phyloP scores from a whole-genome alignment of 345 rosid genomes.

The Crucihimalaya himalaica region DNA sequence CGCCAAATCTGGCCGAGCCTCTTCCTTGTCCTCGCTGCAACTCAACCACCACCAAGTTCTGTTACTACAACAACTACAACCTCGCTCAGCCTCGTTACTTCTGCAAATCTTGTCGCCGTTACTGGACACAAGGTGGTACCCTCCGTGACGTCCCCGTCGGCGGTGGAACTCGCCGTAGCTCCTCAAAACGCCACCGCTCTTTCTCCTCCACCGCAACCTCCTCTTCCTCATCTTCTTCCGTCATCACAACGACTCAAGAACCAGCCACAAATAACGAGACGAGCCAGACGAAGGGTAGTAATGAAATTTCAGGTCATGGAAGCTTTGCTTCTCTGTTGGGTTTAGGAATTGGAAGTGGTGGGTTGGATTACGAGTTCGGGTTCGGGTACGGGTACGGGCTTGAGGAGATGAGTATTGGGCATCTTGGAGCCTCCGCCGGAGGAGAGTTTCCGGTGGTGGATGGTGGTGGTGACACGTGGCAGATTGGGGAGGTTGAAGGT shows the following conservation, averaged over 20 bases:
- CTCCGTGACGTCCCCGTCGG: slow-evolving; percentile 92
- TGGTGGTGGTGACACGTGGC: slow-evolving; percentile 63
- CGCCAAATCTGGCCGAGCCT: slow-evolving; percentile 69
- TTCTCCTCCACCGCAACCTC: slow-evolving; percentile 43
- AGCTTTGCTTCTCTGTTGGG: slow-evolving; percentile 74
- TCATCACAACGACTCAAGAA: slow-evolving; percentile 38
- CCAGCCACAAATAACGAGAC: neutral
- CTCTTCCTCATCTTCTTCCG: slow-evolving; percentile 47
- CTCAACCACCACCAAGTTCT: slow-evolving; percentile 85
- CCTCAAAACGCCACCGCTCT: slow-evolving; percentile 38
- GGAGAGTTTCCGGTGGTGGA: slow-evolving; percentile 24
- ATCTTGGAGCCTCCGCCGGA: slow-evolving; percentile 36
- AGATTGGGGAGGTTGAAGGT: slow-evolving; percentile 53
- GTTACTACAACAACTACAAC: slow-evolving; percentile 96
- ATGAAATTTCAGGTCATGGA: slow-evolving; percentile 35
- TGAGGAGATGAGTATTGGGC: slow-evolving; percentile 64
- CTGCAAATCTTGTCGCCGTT: slow-evolving; percentile 92
- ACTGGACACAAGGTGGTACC: slow-evolving; percentile 98
- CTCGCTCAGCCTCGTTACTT: slow-evolving; percentile 94
- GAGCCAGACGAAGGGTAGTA: slow-evolving; percentile 40
- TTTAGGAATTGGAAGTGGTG: slow-evolving; percentile 43
- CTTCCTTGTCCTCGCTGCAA: slow-evolving; percentile 92
- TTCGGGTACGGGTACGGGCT: slow-evolving; percentile 52
- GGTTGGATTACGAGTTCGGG: slow-evolving; percentile 52
- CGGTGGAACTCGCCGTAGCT: slow-evolving; percentile 80